These are phyloP conservation scores for Alternaria viburni DNA, from an alignment of 2,329 filamentous ascomycete genomes.

Conservation along the genomic window DNA sequence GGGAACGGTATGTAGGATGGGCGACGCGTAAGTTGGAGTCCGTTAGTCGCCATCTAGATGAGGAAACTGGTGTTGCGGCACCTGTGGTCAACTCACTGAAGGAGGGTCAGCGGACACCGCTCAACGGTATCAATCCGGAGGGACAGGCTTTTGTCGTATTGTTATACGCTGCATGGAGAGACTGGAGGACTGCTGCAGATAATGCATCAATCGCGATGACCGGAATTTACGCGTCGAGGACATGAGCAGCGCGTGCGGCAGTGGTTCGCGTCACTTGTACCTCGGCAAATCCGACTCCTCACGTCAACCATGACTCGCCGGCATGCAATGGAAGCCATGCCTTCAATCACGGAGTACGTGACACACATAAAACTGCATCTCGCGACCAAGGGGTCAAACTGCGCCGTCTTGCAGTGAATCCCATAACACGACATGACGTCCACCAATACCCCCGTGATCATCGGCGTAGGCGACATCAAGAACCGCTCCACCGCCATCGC, in stretches of 20 bases:
- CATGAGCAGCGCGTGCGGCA: background rate
- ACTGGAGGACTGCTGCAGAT: constrained; percentile 31
- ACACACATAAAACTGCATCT: background rate
- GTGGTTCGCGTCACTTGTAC: background rate
- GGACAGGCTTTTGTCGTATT: constrained; percentile 54
- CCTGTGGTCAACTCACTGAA: constrained; percentile 54
- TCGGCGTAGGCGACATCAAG: constrained; percentile 68
- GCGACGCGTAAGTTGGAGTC: constrained; percentile 50
- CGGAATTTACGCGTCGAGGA: background rate
- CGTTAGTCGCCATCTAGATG: constrained; percentile 46
- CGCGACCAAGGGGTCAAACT: background rate
- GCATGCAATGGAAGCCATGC: background rate
- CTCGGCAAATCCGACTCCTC: constrained; percentile 11
- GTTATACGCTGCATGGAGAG: constrained; percentile 52
- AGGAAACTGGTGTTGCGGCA: constrained; percentile 45
- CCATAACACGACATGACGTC: background rate
- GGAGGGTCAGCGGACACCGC: constrained; percentile 39
- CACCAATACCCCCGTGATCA: constrained; percentile 57
- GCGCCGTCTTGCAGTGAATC: background rate
- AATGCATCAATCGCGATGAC: background rate
- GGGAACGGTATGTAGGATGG: constrained; percentile 49
- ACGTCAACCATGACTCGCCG: constrained; percentile 15
- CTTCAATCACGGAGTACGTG: background rate
- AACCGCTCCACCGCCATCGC: constrained; percentile 60
- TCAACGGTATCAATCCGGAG: constrained; percentile 47